phyloP scores from a whole-genome alignment of 2,329 filamentous ascomycete genomes.

The Arthroderma sp. region DNA sequence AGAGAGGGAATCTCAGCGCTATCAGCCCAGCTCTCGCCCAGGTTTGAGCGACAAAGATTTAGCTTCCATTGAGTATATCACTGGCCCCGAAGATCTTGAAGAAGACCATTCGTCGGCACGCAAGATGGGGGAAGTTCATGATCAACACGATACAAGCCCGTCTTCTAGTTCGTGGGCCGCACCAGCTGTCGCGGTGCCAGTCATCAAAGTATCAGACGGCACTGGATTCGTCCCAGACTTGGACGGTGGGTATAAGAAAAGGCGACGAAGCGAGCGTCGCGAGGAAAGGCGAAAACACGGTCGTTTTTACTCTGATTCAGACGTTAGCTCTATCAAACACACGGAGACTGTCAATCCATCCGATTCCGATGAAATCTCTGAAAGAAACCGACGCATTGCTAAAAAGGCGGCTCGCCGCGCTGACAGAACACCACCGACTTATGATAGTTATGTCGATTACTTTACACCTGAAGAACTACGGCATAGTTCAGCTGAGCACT shows the following conservation, averaged over 20 bases:
- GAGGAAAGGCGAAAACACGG: slow-evolving; percentile 30
- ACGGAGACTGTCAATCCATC: background rate
- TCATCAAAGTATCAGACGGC: slow-evolving; percentile 15
- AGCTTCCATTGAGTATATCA: background rate
- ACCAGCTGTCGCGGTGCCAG: slow-evolving; percentile 34
- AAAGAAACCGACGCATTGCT: slow-evolving; percentile 12
- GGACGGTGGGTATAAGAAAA: background rate
- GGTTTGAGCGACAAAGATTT: background rate
- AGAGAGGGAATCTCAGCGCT: slow-evolving; percentile 8
- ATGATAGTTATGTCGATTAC: slow-evolving; percentile 32
- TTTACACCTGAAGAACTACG: slow-evolving; percentile 29
- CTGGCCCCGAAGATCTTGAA: background rate
- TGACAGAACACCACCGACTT: slow-evolving; percentile 19
- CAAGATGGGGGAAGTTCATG: background rate
- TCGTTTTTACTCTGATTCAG: slow-evolving; percentile 17
- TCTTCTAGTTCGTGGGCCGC: slow-evolving; percentile 1
- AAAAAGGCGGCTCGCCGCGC: slow-evolving; percentile 20
- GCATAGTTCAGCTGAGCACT: slow-evolving; percentile 26
- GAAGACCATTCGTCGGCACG: background rate
- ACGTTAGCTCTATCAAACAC: background rate
- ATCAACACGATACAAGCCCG: background rate
- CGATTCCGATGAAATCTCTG: background rate
- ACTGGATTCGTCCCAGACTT: no score
- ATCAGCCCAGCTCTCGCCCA: slow-evolving; percentile 4
- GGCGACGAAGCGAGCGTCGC: slow-evolving; percentile 8